Evolutionary conservation across 2,329 filamentous ascomycete species (phyloP), one percentile per base, ranked within the genome.

Genomic region (Ophiostoma fasciatum): DNA sequence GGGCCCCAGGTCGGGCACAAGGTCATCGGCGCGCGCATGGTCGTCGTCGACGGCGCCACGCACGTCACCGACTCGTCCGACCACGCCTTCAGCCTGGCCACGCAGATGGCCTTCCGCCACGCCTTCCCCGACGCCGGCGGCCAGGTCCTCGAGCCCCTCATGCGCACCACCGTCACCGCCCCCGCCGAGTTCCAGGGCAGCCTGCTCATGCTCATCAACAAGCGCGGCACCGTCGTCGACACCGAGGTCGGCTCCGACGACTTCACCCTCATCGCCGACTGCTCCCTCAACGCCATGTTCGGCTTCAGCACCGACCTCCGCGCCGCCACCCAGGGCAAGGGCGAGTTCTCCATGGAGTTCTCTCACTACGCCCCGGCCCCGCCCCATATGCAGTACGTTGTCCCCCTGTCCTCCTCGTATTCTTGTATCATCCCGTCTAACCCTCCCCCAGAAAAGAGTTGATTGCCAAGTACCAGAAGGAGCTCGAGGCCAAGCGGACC

Each of bases 291-390:
- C 57, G 75, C 79, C 56, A 98, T 98, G 90, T 98, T 98, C 56
- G 90, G 90, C 44, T 96, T 98, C 63, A 87, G 78, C 51, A 82
- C 78, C 28, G 82, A 94, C 60, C 62, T 98, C 47, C 74, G 90
- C 49, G 90, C 90, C 12, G 82, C 87, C 17, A 96, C 87, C 3
- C 90, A 98, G 63, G 90, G 90, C 43, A 98, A 98, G 70, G 90
- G 90, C 51, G 90, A 98, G 64, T 98, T 94, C 55, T 81, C 73
- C 51, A 96, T 98, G 90, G 90, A 98, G 62, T 98, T 98, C 53
- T 90, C 82, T 58, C 90, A 96, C 63, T 98, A 98, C 52, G 76
- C 82, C 35, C 68, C 84, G 35, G 84, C 90, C 40, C 81, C 87
- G 33, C 74, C 75, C 49, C 87, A 96, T 54, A 57, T 96, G 57